Base-by-base conservation (phyloP, 192 early-diverging fungal genomes). In the Backusella mclennaniae region DNA sequence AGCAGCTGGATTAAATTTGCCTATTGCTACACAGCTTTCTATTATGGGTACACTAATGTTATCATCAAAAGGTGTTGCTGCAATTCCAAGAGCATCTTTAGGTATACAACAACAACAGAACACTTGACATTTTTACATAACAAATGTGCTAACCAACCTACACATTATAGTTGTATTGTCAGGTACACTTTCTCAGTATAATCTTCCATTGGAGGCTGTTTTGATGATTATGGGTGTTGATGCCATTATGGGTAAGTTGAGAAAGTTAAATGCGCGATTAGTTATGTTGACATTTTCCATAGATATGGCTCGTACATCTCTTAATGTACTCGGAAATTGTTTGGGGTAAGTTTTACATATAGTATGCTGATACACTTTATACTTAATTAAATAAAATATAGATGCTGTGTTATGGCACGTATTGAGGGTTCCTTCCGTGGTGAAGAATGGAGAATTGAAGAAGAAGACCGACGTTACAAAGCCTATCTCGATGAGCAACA, bases 271-370 rank as follows among this genome's bases (percentile, higher is more conserved):
- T 6, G 1, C 15, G 6, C 6, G 46, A 21, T n/a, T n/a, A n/a
- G 4, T 49, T 49, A 49, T 49, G 17, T 49, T 49, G 19, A 21
- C 6, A 49, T n/a, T n/a, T 6, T 91, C 19, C n/a, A 17, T n/a
- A 49, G 46, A 93, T 76, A 93, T 93, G 92, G 87, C 85, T 69
- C 79, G 92, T 23, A 93, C 92, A 1, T 84, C 86, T 17, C 77
- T 92, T 75, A 93, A 93, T 73, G 86, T 92, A 23, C 71, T 90
- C 17, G 92, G 92, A 11, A 93, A 93, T 80, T 91, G 89, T 79
- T 78, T 91, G 19, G 92, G 90, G 46, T 49, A n/a, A 49, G 46
- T n/a, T 49, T 0, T 2, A n/a, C n/a, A 49, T 49, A 0, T 19
- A 49, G 6, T 49, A 7, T n/a, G 17, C n/a, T n/a, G 6, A 49